These are phyloP conservation scores for Urostyla sp. DNA, from an alignment of 73 alveolate species.

Conservation along the genomic window DNA sequence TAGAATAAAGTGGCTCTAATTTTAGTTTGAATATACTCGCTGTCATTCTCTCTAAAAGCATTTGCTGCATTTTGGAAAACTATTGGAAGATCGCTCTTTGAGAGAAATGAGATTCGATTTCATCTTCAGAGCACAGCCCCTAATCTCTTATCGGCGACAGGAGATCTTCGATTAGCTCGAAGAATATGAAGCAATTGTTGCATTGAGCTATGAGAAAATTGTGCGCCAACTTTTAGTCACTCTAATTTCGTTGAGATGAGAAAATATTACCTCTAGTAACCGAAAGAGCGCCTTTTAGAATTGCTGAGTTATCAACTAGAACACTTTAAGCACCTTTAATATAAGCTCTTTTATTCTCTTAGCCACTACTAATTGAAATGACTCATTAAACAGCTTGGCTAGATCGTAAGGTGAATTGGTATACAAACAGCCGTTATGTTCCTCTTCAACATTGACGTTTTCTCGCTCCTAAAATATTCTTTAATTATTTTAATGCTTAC, in stretches of 20 bases:
- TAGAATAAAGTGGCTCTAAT: slow-evolving; percentile 12
- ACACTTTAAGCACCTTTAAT: slow-evolving; percentile 45
- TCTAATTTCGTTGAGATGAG: neutral
- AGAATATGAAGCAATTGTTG: slow-evolving; percentile 66
- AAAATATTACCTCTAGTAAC: slow-evolving; percentile 6
- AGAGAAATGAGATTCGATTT: slow-evolving; percentile 30
- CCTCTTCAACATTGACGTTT: slow-evolving; percentile 39
- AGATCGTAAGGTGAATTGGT: slow-evolving; percentile 70
- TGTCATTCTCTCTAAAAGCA: slow-evolving; percentile 19
- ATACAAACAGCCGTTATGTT: slow-evolving; percentile 50
- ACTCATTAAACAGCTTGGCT: slow-evolving; percentile 55
- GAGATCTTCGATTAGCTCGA: slow-evolving; percentile 57
- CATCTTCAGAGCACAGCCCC: slow-evolving; percentile 41
- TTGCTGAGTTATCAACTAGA: slow-evolving; percentile 32
- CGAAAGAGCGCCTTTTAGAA: slow-evolving; percentile 62
- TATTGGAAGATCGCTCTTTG: slow-evolving; percentile 11
- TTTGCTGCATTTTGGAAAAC: slow-evolving; percentile 23
- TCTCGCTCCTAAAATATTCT: slow-evolving; percentile 38
- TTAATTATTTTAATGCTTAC: neutral
- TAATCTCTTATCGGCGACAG: slow-evolving; percentile 12
- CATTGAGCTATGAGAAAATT: slow-evolving; percentile 65
- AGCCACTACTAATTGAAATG: slow-evolving; percentile 45
- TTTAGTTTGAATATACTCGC: slow-evolving; percentile 13
- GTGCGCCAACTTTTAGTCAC: slow-evolving; percentile 6
- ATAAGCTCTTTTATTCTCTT: slow-evolving; percentile 61